phyloP scores from a whole-genome alignment of 169 alveolate species.

The Eimeria brunetti region DNA sequence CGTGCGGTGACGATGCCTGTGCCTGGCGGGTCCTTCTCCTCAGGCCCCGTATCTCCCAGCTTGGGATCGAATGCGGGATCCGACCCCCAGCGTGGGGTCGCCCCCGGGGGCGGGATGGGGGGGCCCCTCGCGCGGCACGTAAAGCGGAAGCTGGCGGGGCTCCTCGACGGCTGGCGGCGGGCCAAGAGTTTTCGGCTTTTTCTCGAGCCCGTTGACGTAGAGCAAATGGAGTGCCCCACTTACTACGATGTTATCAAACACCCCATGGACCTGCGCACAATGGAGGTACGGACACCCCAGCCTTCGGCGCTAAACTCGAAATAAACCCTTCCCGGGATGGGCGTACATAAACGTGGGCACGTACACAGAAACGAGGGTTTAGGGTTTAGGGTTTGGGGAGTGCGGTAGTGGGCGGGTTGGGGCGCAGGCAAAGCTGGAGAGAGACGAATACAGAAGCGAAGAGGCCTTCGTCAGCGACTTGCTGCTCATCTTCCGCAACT shows the following conservation, averaged over 20 bases:
- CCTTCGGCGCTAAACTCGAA: too few species aligned
- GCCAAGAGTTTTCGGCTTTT: conserved; percentile 66
- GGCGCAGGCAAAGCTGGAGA: conserved; percentile 65
- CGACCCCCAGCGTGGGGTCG: conserved; percentile 26
- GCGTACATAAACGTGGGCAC: not conserved
- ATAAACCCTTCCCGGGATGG: not conserved
- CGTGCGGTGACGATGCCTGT: conserved; percentile 14
- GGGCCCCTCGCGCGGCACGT: conserved; percentile 69
- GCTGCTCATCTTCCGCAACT: conserved; percentile 79
- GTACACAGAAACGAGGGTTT: not conserved
- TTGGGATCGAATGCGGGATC: not conserved
- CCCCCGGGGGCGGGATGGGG: not conserved
- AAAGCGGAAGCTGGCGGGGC: conserved; percentile 73
- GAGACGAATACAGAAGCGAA: conserved; percentile 62
- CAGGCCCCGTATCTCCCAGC: not conserved
- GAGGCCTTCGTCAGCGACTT: conserved; percentile 69
- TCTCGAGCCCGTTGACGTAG: conserved; percentile 76
- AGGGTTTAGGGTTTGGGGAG: not conserved
- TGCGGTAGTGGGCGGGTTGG: not conserved
- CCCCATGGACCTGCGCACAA: conserved; percentile 79
- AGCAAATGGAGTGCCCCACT: conserved; percentile 78
- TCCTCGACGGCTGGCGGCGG: conserved; percentile 76
- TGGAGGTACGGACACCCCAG: conserved; percentile 72
- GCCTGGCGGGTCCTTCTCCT: not conserved
- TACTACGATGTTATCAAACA: conserved; percentile 66